Percentiles rank a stretch among this genome's conserved stretches.
These are phyloP conservation scores for Eleusine indica DNA, from an alignment of 176 grass and related monocot genomes.

Conservation along the genomic window DNA sequence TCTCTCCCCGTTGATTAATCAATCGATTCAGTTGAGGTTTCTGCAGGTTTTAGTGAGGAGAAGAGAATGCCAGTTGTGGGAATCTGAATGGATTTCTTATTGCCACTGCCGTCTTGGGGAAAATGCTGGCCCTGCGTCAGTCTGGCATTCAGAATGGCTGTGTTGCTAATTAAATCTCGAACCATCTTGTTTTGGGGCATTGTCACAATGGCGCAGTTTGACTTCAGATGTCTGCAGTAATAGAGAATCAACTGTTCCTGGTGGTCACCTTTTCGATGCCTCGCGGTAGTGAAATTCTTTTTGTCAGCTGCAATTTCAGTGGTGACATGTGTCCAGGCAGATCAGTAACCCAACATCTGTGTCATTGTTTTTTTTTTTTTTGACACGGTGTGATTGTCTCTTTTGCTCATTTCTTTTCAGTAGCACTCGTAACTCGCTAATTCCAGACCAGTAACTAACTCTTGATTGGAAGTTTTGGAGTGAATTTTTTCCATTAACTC, in stretches of 20 bases:
- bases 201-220: background rate
- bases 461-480: background rate
- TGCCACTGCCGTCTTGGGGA: constrained; percentile 19
- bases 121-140: constrained; percentile 1
- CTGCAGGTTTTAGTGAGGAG: constrained; percentile 9
- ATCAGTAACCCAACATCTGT: background rate
- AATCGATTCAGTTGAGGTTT: background rate
- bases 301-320: background rate
- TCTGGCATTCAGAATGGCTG: background rate
- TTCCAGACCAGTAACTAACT: background rate
- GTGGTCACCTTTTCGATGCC: background rate
- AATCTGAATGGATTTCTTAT: constrained; percentile 9
- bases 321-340: background rate
- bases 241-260: background rate
- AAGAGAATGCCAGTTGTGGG: constrained; percentile 30
- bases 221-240: background rate
- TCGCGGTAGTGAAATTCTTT: background rate
- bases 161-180: background rate
- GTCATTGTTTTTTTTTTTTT: background rate
- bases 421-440: too few species aligned
- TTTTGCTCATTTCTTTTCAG: background rate
- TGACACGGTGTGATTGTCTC: background rate
- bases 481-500: background rate
- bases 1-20: background rate
- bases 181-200: background rate